A percentile compares a stretch with the other conserved stretches of the same genome.
Conservation (phyloP, 1,284 basidiomycete genomes). For the Fomitopsis betulina region DNA sequence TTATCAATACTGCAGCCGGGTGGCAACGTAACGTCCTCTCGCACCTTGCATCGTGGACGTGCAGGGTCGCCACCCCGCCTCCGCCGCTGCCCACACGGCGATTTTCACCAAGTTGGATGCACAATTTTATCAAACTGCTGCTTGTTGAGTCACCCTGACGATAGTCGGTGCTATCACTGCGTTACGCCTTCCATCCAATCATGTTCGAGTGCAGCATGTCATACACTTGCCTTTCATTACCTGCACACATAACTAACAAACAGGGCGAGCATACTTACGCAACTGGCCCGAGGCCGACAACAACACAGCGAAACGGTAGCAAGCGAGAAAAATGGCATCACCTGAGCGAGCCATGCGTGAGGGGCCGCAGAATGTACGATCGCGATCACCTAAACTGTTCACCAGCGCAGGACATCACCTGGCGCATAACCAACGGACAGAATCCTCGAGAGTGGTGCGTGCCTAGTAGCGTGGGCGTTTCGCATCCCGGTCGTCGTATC, state of each 20-base stretch:
- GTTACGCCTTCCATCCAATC: background rate
- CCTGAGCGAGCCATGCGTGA: background rate
- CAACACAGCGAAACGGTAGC: background rate
- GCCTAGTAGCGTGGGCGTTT: constrained; percentile 78
- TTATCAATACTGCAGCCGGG: too few relatives aligned
- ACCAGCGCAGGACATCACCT: background rate
- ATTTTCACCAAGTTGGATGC: too few relatives aligned
- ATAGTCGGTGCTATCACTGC: too few relatives aligned
- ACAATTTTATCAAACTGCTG: too few relatives aligned
- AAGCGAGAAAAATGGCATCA: background rate
- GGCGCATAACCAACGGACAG: background rate
- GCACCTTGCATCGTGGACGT: too few relatives aligned
- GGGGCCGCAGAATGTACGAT: constrained; percentile 11
- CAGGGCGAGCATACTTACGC: constrained; percentile 23
- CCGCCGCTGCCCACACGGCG: too few relatives aligned
- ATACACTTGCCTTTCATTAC: constrained; percentile 26
- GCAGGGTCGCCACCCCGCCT: too few relatives aligned
- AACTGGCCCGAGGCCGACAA: constrained; percentile 5
- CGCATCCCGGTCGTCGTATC: constrained; percentile 73
- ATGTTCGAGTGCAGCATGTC: background rate
- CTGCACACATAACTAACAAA: constrained; percentile 14
- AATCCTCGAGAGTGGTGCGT: background rate
- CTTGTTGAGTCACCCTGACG: too few relatives aligned
- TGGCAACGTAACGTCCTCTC: too few relatives aligned
- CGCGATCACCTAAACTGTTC: constrained; percentile 10